Base-by-base conservation (phyloP, 345 rosid species). In the Populus simonii region DNA sequence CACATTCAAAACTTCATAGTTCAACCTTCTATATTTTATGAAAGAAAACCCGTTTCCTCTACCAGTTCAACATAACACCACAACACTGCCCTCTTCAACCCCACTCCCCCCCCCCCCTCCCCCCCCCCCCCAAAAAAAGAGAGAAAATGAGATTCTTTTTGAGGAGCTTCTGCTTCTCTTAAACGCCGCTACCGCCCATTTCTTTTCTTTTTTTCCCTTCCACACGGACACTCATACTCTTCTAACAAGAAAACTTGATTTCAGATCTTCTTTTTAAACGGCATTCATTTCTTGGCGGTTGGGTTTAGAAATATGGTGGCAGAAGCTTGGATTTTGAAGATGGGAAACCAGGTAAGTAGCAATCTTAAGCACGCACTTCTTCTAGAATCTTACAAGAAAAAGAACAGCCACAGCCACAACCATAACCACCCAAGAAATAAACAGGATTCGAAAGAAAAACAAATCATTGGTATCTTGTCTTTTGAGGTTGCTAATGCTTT, bases 301-400 rank as follows among this genome's bases (percentile, higher is more conserved):
- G 79, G 68, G 67, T 23, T 63, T 53, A 68, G 84, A 79, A 86
- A 89, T 76, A 95, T 95, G 99, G 98, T 95, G 82, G 93, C 94
- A 43, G 97, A 95, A 70, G 82, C 97, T 92, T 95, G 98, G 99
- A 87, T 95, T 66, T 81, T 95, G 75, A 95, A 85, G 84, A 92
- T 95, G 96, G 89, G 99, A 22, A 95, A 90, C 92, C 99, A 95
- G 89, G 99, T 95, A 57, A 95, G 98, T 81, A 49, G 82, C 63
- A 93, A 95, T 89, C 91, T 93, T 70, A 95, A 93, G 85, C 93
- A 89, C 78, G 97, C 95, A 49, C 84, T 94, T 25, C 95, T 90
- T 73, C 85, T 85, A 2, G 96, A 94, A 68, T 77, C 87, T 72
- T 80, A 74, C 73, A 85, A 78, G 63, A 80, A 83, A 71, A 87